Evolutionary conservation across 1,139 yeast genomes (phyloP), one percentile per base, ranked within the genome.

Genomic region (Sugiyamaella grinbergsii): DNA sequence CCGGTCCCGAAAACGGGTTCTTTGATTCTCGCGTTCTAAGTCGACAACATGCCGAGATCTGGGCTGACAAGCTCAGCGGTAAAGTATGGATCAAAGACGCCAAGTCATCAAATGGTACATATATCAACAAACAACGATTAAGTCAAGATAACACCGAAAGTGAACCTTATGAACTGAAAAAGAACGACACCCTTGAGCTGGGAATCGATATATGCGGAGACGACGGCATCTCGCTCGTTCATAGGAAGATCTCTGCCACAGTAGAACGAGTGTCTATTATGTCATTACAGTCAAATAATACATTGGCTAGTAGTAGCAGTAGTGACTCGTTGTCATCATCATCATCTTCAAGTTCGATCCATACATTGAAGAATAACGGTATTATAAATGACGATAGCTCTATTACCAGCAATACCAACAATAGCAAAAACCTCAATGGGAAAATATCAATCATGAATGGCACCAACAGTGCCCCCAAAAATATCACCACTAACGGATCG

Each of bases 51-150:
- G 99, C 99, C 0, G 93, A 88, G 60, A 72, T 93, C 56, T 88
- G 81, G 74, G 82, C 90, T 37, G 91, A 85, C 60, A 73, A 81
- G n/a, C 71, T 71, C 23, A 73, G 74, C 5, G 91, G 94, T 10
- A 78, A 78, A 54, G 77, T 93, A 31, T 88, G 79, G 78, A 78
- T 93, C 37, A 81, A 84, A 60, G 99, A 93, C 69, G 77, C 90
- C 60, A 89, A 90, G 49, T 85, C 95, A 6, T 87, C 96, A 18
- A 93, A 93, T 69, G 99, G 99, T 8, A 93, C 98, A 0, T 94
- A 86, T 66, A 80, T 93, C 46, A 93, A 93, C 66, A 88, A 83
- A 40, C 74, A 72, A 37, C 82, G 91, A 54, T 75, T 93, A 6
- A 52, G 55, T 33, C 76, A 79, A 36, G 91, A 78, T 46, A 73